Evolutionary conservation across 345 rosid genomes (phyloP).

Genomic region (Eucalyptus curtisii): DNA sequence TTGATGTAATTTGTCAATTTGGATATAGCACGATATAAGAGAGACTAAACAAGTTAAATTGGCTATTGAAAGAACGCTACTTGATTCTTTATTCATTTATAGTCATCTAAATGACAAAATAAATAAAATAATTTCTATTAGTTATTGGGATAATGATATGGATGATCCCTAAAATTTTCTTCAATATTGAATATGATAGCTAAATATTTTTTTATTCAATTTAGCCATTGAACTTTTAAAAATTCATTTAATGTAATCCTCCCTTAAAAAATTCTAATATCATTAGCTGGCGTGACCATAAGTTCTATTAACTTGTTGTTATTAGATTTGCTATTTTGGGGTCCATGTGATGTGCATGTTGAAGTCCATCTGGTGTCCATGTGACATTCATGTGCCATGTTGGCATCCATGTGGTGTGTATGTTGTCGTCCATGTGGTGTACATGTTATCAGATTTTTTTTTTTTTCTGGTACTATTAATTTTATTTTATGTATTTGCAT

Average conservation of each 20-base stretch:
- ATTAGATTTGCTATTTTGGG: neutral
- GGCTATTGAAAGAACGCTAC: neutral
- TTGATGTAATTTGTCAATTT: neutral
- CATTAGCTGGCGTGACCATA: neutral
- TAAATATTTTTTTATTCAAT: neutral
- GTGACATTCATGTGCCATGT: too few species aligned
- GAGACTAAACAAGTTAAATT: neutral
- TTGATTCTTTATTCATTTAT: neutral
- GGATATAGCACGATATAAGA: neutral
- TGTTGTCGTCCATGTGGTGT: too few species aligned
- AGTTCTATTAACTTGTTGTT: rapidly evolving
- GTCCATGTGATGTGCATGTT: neutral
- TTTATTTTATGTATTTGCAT: too few species aligned
- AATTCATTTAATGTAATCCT: too few species aligned
- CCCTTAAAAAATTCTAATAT: too few species aligned
- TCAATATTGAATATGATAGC: neutral
- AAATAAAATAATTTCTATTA: too few species aligned
- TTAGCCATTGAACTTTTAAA: neutral
- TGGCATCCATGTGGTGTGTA: neutral
- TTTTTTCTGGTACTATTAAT: too few species aligned
- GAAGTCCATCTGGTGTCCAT: too few species aligned
- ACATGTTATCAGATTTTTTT: too few species aligned
- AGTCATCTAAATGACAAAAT: neutral
- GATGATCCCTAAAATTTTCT: neutral
- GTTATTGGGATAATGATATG: neutral